Conservation (phyloP, 495 filamentous ascomycete species). For the Choiromyces venosus region DNA sequence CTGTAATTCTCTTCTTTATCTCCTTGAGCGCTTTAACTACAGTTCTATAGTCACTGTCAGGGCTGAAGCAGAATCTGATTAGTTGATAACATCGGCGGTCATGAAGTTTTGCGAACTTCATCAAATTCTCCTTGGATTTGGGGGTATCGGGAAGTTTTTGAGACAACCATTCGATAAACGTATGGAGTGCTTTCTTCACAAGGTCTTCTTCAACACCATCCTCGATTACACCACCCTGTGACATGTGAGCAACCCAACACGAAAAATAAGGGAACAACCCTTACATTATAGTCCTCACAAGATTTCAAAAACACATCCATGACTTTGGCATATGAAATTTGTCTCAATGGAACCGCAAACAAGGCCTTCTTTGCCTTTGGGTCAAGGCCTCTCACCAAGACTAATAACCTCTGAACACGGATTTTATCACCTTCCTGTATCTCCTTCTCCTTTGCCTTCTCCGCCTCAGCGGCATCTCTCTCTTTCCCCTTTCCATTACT, state of each 20-base stretch:
- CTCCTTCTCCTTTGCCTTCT: slow-evolving; percentile 49
- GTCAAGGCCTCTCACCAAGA: slow-evolving; percentile 73
- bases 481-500: slow-evolving; percentile 35
- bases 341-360: slow-evolving; percentile 74
- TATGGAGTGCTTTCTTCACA: slow-evolving; percentile 32
- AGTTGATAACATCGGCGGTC: slow-evolving; percentile 88
- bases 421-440: slow-evolving; percentile 71
- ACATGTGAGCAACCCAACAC: slow-evolving; percentile 18
- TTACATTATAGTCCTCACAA: slow-evolving; percentile 76
- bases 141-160: slow-evolving; percentile 68
- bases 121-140: slow-evolving; percentile 53
- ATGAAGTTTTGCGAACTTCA: slow-evolving; percentile 86
- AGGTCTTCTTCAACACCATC: slow-evolving; percentile 56
- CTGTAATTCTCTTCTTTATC: slow-evolving; percentile 72
- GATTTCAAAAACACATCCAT: slow-evolving; percentile 66
- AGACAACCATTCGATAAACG: slow-evolving; percentile 51
- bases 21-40: slow-evolving; percentile 86
- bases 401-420: slow-evolving; percentile 74
- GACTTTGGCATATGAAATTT: slow-evolving; percentile 62
- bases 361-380: slow-evolving; percentile 75
- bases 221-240: slow-evolving; percentile 70
- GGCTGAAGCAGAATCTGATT: slow-evolving; percentile 73
- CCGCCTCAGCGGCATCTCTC: slow-evolving; percentile 50
- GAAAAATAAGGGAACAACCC: slow-evolving; percentile 28
- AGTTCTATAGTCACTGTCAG: slow-evolving; percentile 87